Conservation (phyloP, 2,329 filamentous ascomycete genomes). For the Fusarium chaquense region DNA sequence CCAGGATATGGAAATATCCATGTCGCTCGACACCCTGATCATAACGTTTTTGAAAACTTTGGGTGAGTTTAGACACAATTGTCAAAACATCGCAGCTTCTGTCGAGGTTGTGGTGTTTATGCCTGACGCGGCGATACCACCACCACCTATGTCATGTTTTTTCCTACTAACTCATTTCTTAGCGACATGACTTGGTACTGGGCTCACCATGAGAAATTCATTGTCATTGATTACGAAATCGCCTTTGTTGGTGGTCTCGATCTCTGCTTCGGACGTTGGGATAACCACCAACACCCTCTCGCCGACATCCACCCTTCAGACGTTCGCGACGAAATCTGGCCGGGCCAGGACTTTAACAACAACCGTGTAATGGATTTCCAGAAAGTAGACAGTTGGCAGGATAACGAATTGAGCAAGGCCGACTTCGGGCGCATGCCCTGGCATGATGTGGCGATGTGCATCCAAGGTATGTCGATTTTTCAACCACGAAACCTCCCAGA, state of each 20-base stretch:
- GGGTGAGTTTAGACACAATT: slow-evolving; percentile 57
- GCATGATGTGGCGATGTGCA: slow-evolving; percentile 81
- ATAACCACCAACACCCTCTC: slow-evolving; percentile 84
- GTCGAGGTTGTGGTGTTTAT: neutral
- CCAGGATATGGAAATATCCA: slow-evolving; percentile 90
- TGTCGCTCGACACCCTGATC: slow-evolving; percentile 91
- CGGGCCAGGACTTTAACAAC: slow-evolving; percentile 98
- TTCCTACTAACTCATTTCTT: neutral
- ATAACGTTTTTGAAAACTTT: slow-evolving; percentile 93
- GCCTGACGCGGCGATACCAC: neutral
- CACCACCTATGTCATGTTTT: neutral
- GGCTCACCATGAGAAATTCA: slow-evolving; percentile 98
- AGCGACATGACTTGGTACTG: slow-evolving; percentile 86
- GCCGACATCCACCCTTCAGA: slow-evolving; percentile 89
- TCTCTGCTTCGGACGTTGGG: slow-evolving; percentile 96
- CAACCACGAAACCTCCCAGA: neutral
- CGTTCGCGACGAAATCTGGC: slow-evolving; percentile 86
- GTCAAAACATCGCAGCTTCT: neutral
- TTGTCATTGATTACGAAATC: slow-evolving; percentile 90
- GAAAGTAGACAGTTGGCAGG: slow-evolving; percentile 84
- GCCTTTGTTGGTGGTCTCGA: slow-evolving; percentile 96
- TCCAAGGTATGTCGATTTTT: slow-evolving; percentile 10
- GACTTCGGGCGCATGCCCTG: slow-evolving; percentile 97
- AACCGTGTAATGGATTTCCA: slow-evolving; percentile 97
- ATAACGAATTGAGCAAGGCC: slow-evolving; percentile 90